These are phyloP conservation scores for Cystobasidium pallidum DNA, from an alignment of 1,284 basidiomycete species.

Conservation along the genomic window DNA sequence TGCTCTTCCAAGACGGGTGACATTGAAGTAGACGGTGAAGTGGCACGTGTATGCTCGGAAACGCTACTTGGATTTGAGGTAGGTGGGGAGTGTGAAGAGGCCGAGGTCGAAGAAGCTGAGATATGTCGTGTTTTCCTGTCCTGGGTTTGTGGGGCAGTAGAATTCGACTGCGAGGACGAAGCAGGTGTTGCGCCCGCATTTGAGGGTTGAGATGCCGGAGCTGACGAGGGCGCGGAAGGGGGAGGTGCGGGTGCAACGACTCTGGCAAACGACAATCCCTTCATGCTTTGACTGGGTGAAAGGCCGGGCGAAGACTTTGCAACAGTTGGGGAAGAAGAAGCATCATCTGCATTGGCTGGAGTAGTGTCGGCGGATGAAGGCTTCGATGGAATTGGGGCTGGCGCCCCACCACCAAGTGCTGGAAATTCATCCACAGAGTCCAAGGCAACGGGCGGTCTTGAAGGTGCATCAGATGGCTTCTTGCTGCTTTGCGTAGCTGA, in stretches of 20 bases:
- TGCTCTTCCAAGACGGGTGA: neutral
- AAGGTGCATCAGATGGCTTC: constrained; percentile 8
- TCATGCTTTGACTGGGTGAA: constrained; percentile 8
- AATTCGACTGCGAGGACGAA: neutral
- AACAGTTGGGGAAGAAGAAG: neutral
- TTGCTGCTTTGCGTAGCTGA: neutral
- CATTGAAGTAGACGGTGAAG: constrained; percentile 16
- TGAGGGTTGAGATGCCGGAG: constrained; percentile 2
- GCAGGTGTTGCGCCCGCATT: neutral
- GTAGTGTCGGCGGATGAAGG: neutral
- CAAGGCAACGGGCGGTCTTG: constrained; percentile 25
- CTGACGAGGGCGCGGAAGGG: constrained; percentile 6
- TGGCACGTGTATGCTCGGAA: constrained; percentile 5
- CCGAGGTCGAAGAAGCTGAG: constrained; percentile 20
- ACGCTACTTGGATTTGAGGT: constrained; percentile 5
- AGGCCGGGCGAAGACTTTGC: neutral
- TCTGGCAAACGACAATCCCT: constrained; percentile 37
- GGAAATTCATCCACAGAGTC: constrained; percentile 41
- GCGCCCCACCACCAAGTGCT: constrained; percentile 27
- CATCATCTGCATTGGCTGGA: neutral
- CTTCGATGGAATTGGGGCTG: neutral
- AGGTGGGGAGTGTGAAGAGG: constrained; percentile 10
- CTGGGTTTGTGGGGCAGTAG: constrained; percentile 7
- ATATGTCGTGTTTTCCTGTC: constrained; percentile 6
- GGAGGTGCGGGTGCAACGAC: constrained; percentile 32